These are phyloP conservation scores for Melaleuca quinquenervia DNA, from an alignment of 345 rosid genomes.

Conservation along the genomic window DNA sequence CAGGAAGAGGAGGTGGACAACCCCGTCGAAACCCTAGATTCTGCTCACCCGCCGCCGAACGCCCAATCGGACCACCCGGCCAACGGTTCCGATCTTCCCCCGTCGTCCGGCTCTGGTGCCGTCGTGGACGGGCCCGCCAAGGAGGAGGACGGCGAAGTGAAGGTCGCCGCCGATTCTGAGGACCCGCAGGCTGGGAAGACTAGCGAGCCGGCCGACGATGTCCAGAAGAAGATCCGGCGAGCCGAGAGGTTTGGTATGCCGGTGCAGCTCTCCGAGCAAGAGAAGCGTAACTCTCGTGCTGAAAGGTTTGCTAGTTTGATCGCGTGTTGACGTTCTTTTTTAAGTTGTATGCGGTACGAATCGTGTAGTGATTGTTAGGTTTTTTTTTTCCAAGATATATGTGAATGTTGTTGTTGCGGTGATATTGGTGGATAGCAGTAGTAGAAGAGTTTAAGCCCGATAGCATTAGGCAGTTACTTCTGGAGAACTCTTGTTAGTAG, in stretches of 20 bases:
- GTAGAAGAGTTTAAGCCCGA: background rate
- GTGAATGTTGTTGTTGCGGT: background rate
- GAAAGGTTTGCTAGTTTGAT: conserved; percentile 42
- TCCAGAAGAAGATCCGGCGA: conserved; percentile 77
- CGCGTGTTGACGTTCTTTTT: background rate
- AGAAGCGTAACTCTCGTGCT: conserved; percentile 90
- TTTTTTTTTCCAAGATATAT: background rate
- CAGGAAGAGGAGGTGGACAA: conserved; percentile 8
- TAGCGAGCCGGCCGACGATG: conserved; percentile 28
- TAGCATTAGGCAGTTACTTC: background rate
- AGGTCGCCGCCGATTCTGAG: conserved; percentile 3
- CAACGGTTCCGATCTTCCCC: conserved; percentile 9
- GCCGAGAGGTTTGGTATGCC: conserved; percentile 90
- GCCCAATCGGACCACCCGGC: conserved; percentile 15
- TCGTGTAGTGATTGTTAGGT: background rate
- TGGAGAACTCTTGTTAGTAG: background rate
- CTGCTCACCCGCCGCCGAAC: conserved; percentile 4
- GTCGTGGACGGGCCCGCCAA: conserved; percentile 6
- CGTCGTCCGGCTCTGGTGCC: background rate
- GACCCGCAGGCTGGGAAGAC: conserved; percentile 13
- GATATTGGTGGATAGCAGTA: background rate
- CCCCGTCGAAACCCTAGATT: conserved; percentile 29
- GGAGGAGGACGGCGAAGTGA: conserved; percentile 19
- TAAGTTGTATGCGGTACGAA: background rate
- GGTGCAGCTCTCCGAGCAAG: conserved; percentile 70